Evolutionary conservation across 2,329 filamentous ascomycete species (phyloP).

Genomic region (Purpureocillium lavendulum): DNA sequence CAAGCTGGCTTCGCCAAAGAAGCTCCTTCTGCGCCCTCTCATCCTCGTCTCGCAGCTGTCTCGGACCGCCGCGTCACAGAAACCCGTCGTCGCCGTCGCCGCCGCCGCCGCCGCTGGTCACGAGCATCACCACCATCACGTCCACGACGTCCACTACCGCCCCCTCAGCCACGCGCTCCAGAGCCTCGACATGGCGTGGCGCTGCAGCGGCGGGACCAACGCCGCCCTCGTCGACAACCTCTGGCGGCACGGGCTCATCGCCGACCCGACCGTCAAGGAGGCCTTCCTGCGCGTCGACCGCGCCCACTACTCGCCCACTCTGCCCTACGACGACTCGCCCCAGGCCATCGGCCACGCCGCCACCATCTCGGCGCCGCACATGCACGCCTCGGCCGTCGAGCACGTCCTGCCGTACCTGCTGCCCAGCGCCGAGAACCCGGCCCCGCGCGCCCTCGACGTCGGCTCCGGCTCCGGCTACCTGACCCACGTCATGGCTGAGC

Average conservation of each 20-base stretch:
- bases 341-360: conserved; percentile 46
- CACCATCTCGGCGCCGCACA: conserved; percentile 53
- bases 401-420: conserved; percentile 36
- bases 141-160: conserved; percentile 1
- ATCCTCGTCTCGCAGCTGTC: too few species aligned
- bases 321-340: conserved; percentile 58
- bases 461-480: conserved; percentile 76
- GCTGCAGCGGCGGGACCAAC: conserved; percentile 69
- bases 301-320: conserved; percentile 66
- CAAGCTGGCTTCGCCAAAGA: too few species aligned
- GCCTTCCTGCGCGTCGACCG: conserved; percentile 88
- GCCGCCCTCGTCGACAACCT: conserved; percentile 71
- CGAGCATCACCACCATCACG: background rate
- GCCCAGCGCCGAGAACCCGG: conserved; percentile 20
- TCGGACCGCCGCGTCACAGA: too few species aligned
- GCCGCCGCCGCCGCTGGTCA: background rate
- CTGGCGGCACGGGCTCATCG: conserved; percentile 62
- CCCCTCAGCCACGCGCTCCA: background rate
- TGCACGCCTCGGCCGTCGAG: conserved; percentile 49
- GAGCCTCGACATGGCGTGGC: conserved; percentile 71
- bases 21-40: too few species aligned
- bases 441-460: conserved; percentile 58
- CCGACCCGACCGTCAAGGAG: conserved; percentile 59
- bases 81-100: too few species aligned
- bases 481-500: conserved; percentile 77